Base-by-base conservation (phyloP, 257 asterid species). In the Nyctanthes arbortristis region DNA sequence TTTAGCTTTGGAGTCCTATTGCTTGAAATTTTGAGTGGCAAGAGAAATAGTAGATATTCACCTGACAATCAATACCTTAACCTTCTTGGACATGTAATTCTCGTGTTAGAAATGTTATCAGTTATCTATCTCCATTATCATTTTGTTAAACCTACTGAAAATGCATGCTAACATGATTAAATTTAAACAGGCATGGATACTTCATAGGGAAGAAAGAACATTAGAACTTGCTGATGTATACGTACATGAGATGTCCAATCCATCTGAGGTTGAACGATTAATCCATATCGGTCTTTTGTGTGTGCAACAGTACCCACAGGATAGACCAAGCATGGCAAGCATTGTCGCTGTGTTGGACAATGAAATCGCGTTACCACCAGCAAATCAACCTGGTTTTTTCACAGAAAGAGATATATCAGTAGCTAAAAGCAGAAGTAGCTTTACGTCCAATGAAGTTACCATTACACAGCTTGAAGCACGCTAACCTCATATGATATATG, bases 1-100 rank as follows among this genome's bases (percentile, higher is more conserved):
- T 84, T 74, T 4, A 81, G 86, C 76, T 84, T 78, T 18, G 86
- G 88, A 0, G 84, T 80, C 1, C 6, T 83, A 14, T 61, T 78
- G 37, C 63, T 83, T 1, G 85, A 83, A 34, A 80, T 83, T 1
- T 39, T 80, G 2, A 75, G 78, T 22, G 88, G 85, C 14, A 75
- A 52, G 49, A 75, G 35, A 52, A 83, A 83, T 72, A 77, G 76
- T 10, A 74, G 67, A 39, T 83, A 65, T 22, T 14, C 30, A 3
- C 65, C 66, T 12, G 62, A 43, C 5, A 73, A 72, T n/a, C 69
- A 62, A 63, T n/a, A 57, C 24, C 79, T 9, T 22, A 54, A 36
- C 32, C 78, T 75, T 65, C 64, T 75, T 3, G 85, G 79, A 71
- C 82, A 81, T 63, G 89, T 81, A 62, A 78, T 67, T n/a, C 4